phyloP scores from a whole-genome alignment of 768 basidiomycete species.

The Arthromyces matolae region DNA sequence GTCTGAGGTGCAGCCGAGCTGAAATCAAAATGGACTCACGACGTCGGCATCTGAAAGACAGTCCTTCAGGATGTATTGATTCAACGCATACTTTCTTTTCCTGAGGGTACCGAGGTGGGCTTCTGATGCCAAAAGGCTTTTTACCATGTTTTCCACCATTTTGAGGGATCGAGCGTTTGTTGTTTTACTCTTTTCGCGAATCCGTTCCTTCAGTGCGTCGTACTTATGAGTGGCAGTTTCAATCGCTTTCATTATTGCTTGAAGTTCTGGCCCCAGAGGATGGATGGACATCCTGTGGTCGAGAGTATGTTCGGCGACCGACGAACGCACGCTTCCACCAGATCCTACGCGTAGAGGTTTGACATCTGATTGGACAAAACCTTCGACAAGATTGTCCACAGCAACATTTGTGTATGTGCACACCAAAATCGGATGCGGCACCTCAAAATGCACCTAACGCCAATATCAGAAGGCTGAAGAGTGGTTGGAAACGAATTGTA shows the following conservation, averaged over 20 bases:
- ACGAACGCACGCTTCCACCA: conserved; percentile 52
- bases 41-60: conserved; percentile 68
- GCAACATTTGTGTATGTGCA: conserved; percentile 94
- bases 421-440: conserved; percentile 82
- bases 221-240: conserved; percentile 25
- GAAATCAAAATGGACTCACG: conserved; percentile 52
- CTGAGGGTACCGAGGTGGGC: conserved; percentile 26
- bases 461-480: background rate
- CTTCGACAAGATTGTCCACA: conserved; percentile 86
- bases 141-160: conserved; percentile 30
- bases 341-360: conserved; percentile 77
- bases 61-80: conserved; percentile 62
- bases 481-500: conserved; percentile 22
- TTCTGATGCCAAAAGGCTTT: conserved; percentile 25
- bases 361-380: conserved; percentile 55
- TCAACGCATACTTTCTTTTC: conserved; percentile 48
- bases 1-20: conserved; percentile 4
- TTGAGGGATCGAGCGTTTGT: conserved; percentile 18
- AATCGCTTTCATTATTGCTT: conserved; percentile 37
- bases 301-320: conserved; percentile 55
- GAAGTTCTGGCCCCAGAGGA: conserved; percentile 43
- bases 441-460: conserved; percentile 66
- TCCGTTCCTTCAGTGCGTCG: conserved; percentile 20
- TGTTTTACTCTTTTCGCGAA: conserved; percentile 14
- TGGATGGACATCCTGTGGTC: conserved; percentile 64